These are phyloP conservation scores for Leucocoprinus leucothites DNA, from an alignment of 768 basidiomycete genomes.

Conservation along the genomic window DNA sequence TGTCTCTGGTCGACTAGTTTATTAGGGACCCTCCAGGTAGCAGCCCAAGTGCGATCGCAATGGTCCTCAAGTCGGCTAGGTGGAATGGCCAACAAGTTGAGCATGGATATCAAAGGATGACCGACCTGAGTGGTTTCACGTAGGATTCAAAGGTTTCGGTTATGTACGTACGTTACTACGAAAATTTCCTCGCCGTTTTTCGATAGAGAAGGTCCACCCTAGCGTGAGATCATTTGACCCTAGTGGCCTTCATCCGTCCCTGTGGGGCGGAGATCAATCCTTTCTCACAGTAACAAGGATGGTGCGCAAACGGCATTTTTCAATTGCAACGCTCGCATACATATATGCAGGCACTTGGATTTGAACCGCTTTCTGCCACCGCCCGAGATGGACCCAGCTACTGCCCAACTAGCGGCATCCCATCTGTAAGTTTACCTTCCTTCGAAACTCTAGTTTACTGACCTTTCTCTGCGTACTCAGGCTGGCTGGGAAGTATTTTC, in stretches of 20 bases:
- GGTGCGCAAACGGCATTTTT: not conserved
- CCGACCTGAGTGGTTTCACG: no score
- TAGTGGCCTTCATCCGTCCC: not conserved
- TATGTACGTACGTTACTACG: no score
- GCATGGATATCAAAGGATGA: no score
- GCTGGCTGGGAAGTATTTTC: slow-evolving; percentile 19
- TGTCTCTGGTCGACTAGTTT: no score
- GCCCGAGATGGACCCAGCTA: not conserved
- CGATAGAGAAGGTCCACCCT: not conserved
- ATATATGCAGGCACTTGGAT: not conserved
- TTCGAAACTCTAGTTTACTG: not conserved
- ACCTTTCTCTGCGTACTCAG: not conserved
- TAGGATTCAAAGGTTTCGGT: no score
- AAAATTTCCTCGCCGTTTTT: not conserved
- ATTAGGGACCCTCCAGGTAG: no score
- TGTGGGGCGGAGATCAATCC: not conserved
- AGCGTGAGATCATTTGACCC: not conserved
- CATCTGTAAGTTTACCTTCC: not conserved
- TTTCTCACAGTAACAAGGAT: not conserved
- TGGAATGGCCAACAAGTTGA: no score
- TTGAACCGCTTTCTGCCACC: not conserved
- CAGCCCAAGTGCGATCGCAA: no score
- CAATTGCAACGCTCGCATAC: not conserved
- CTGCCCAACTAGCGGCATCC: not conserved
- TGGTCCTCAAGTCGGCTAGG: no score